phyloP scores from a whole-genome alignment of 345 rosid genomes.

The Carallia pectinifolia region DNA sequence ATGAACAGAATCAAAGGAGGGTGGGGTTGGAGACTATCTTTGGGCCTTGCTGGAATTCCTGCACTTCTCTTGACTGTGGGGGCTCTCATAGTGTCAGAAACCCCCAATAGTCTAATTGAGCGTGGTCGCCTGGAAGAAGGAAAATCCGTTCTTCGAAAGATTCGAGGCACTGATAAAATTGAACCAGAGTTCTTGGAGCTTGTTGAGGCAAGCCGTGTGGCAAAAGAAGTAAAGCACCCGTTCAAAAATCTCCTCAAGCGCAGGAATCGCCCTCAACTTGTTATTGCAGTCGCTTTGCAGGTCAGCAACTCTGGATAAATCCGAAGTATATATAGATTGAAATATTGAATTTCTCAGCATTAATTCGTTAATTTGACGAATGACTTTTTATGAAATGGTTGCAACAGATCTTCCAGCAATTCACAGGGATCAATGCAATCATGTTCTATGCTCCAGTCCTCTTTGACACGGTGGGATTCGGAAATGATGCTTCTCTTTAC shows the following conservation, averaged over 20 bases:
- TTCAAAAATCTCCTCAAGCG: slow-evolving; percentile 75
- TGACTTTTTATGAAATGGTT: neutral
- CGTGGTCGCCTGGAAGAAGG: slow-evolving; percentile 85
- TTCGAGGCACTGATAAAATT: slow-evolving; percentile 76
- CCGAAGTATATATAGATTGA: neutral
- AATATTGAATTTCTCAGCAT: neutral
- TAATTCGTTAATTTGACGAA: neutral
- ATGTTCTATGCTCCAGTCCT: slow-evolving; percentile 97
- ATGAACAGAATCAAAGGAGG: slow-evolving; percentile 62
- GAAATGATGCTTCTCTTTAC: slow-evolving; percentile 76
- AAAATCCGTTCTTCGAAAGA: slow-evolving; percentile 68
- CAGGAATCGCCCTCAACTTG: slow-evolving; percentile 71
- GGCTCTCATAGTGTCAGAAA: slow-evolving; percentile 72
- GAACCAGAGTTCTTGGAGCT: slow-evolving; percentile 86
- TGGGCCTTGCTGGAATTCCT: slow-evolving; percentile 89
- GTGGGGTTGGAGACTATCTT: slow-evolving; percentile 95
- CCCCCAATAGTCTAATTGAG: slow-evolving; percentile 89
- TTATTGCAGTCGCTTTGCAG: slow-evolving; percentile 84
- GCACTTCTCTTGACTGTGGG: slow-evolving; percentile 76
- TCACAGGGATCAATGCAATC: slow-evolving; percentile 91
- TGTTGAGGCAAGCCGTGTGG: slow-evolving; percentile 84
- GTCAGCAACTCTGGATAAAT: slow-evolving; percentile 24
- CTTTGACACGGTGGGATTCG: slow-evolving; percentile 75
- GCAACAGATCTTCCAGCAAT: slow-evolving; percentile 83
- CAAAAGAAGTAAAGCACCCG: slow-evolving; percentile 87